Percentiles rank a stretch among this genome's conserved stretches.
These are phyloP conservation scores for Phytophthora cactorum DNA, from an alignment of 352 stramenopile genomes.

Conservation along the genomic window DNA sequence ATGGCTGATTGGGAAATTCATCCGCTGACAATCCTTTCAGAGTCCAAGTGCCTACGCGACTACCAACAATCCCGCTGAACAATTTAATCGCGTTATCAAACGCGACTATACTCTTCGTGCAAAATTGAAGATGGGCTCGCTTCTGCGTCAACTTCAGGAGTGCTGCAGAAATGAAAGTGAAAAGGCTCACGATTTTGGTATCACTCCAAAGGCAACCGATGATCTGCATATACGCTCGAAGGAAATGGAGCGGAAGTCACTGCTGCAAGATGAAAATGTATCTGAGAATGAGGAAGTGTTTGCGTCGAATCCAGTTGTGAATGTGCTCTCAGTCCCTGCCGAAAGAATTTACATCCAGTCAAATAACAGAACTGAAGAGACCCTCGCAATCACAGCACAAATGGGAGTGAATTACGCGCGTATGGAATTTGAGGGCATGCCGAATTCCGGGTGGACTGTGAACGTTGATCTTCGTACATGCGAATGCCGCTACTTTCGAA, in stretches of 20 bases:
- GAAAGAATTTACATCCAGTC: neutral
- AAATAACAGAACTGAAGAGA: neutral
- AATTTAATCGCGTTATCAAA: neutral
- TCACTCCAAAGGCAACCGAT: neutral
- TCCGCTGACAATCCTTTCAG: neutral
- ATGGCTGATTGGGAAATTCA: neutral
- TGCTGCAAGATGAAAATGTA: neutral
- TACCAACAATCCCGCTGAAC: neutral
- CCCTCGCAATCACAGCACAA: neutral
- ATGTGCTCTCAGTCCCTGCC: neutral
- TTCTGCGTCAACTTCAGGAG: neutral
- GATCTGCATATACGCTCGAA: neutral
- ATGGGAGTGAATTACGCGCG: neutral
- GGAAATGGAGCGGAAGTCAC: neutral
- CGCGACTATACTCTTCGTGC: neutral
- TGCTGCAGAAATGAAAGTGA: conserved; percentile 1
- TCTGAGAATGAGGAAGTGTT: too few species aligned
- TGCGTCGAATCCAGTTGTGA: neutral
- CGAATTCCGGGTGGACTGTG: neutral
- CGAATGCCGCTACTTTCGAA: neutral
- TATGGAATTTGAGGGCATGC: conserved; percentile 1
- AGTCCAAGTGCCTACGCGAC: neutral
- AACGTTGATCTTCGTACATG: neutral
- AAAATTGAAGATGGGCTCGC: neutral
- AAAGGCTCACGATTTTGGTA: neutral